Evolutionary conservation across 331 rosid species (phyloP).

Genomic region (Erythrophleum ivorense): DNA sequence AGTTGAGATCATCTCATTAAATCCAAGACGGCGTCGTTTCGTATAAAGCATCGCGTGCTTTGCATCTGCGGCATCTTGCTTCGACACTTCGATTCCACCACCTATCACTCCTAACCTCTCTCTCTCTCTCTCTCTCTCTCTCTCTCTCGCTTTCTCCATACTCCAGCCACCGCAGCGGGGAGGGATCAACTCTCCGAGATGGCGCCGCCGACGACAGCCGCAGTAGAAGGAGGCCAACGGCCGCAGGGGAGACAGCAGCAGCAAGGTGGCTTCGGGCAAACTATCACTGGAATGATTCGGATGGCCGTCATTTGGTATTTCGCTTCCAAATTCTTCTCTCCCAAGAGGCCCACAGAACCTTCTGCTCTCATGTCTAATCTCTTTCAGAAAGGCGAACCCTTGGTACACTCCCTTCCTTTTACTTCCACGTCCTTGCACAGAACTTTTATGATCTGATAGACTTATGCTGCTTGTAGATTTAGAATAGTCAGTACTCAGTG

Average conservation of each 20-base stretch:
- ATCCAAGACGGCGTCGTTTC: no score
- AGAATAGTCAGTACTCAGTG: not conserved
- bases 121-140: no score
- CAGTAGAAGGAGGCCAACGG: constrained; percentile 51
- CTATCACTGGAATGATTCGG: constrained; percentile 79
- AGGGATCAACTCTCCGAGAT: constrained; percentile 30
- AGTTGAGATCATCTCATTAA: no score
- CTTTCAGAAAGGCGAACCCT: constrained; percentile 72
- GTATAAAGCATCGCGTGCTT: no score
- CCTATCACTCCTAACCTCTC: not conserved
- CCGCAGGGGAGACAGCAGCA: constrained; percentile 53
- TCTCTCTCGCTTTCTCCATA: no score
- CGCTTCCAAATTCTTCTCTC: constrained; percentile 91
- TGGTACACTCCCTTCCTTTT: constrained; percentile 48
- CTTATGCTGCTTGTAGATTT: not conserved
- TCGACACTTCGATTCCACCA: constrained; percentile 20
- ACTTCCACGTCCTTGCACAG: not conserved
- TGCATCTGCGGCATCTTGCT: no score
- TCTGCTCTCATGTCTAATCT: constrained; percentile 69
- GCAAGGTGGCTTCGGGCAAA: constrained; percentile 67
- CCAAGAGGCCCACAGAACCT: constrained; percentile 75
- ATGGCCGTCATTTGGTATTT: constrained; percentile 97
- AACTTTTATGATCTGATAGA: not conserved
- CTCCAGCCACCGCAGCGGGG: constrained; percentile 1
- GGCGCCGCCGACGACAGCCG: constrained; percentile 56